Conservation (phyloP, 352 stramenopile genomes). For the Globisporangium mamillatum region DNA sequence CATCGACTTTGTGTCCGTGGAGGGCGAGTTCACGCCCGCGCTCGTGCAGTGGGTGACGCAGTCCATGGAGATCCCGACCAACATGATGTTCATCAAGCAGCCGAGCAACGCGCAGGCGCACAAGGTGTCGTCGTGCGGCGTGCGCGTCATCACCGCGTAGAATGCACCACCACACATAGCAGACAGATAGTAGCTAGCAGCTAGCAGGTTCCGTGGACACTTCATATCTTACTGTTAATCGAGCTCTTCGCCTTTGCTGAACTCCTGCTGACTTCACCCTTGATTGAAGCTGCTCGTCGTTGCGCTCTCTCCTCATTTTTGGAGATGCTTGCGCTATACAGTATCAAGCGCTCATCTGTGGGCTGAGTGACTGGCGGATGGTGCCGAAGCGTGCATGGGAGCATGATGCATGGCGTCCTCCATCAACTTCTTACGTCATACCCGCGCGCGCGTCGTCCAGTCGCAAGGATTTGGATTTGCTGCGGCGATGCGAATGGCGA, state of each 20-base stretch:
- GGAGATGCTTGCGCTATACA: background rate
- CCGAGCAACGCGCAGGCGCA: conserved; percentile 63
- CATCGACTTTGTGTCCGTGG: conserved; percentile 66
- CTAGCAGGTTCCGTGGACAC: background rate
- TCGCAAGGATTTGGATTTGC: background rate
- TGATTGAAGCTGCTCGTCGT: background rate
- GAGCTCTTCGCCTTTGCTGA: background rate
- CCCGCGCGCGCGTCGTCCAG: background rate
- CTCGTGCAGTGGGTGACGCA: conserved; percentile 73
- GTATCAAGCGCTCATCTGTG: background rate
- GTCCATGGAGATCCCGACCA: conserved; percentile 63
- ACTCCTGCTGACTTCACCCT: background rate
- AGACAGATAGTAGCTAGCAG: no score
- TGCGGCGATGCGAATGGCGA: background rate
- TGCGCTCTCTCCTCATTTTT: background rate
- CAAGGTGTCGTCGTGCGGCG: conserved; percentile 63
- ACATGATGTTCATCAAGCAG: conserved; percentile 90
- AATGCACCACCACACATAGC: background rate
- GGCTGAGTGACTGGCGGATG: background rate
- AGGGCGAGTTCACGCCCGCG: conserved; percentile 49
- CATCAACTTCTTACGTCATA: conserved; percentile 6
- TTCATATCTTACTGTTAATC: background rate
- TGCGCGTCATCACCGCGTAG: conserved; percentile 77
- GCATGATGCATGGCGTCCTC: background rate
- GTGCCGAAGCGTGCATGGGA: background rate